Conservation (phyloP, 148 eudicot genomes). For the Persicaria tinctoria region DNA sequence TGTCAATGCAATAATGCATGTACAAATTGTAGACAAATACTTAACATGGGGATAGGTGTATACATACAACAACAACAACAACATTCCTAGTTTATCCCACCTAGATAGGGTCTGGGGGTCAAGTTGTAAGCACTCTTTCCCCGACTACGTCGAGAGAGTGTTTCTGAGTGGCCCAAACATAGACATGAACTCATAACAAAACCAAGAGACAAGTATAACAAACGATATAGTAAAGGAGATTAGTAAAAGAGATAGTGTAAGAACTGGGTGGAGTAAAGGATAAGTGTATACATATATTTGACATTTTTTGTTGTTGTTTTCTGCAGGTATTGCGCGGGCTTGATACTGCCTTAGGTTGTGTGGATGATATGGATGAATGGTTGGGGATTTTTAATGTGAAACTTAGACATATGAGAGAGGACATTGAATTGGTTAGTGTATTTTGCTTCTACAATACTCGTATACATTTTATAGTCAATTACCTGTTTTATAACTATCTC, state of each 20-base stretch:
- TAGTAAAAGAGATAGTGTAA: too few species aligned
- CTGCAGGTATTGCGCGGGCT: conserved; percentile 84
- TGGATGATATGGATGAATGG: conserved; percentile 99
- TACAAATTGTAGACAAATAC: too few species aligned
- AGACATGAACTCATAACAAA: too few species aligned
- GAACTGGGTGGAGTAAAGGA: not conserved
- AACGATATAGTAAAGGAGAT: too few species aligned
- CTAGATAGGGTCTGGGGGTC: too few species aligned
- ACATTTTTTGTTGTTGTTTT: conserved; percentile 8
- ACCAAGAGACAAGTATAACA: too few species aligned
- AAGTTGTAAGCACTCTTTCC: too few species aligned
- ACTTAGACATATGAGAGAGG: conserved; percentile 97
- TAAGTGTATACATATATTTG: not conserved
- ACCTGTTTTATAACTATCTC: not conserved
- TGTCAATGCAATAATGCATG: not conserved
- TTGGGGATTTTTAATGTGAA: conserved; percentile 87
- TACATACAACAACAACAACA: too few species aligned
- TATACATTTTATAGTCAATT: not conserved
- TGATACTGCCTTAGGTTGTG: conserved; percentile 63
- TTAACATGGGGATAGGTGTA: too few species aligned
- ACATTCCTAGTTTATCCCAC: too few species aligned
- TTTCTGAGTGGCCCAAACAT: too few species aligned
- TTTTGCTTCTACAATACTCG: not conserved
- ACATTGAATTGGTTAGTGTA: conserved; percentile 80
- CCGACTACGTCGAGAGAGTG: too few species aligned